Conservation (phyloP, 1,284 basidiomycete species). For the Marasmius oreades region DNA sequence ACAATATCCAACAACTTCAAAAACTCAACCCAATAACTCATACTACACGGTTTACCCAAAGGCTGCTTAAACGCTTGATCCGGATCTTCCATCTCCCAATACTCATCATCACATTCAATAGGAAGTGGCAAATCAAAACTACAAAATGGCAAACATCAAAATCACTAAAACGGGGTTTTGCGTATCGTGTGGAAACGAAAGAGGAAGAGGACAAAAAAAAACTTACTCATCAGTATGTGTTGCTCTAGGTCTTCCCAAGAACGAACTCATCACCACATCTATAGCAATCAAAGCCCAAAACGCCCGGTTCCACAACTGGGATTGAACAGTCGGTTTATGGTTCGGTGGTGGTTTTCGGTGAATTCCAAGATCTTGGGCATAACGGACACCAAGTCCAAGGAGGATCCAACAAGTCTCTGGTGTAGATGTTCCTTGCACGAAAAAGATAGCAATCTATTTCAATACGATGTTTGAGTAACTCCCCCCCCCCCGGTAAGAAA, state of each 20-base stretch:
- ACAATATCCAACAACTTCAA: constrained; percentile 13
- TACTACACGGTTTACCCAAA: not conserved
- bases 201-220: not conserved
- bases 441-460: constrained; percentile 9
- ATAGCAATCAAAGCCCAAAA: constrained; percentile 13
- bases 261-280: constrained; percentile 10
- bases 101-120: constrained; percentile 40
- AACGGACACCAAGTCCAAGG: constrained; percentile 10
- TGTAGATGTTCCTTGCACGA: constrained; percentile 6
- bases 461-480: no score
- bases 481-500: no score
- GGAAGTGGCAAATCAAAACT: constrained; percentile 14
- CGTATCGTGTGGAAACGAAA: no score
- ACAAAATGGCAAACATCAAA: no score
- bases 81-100: constrained; percentile 5
- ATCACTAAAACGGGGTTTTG: no score
- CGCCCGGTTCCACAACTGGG: constrained; percentile 14
- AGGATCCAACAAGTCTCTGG: constrained; percentile 8
- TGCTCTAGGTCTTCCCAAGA: constrained; percentile 11
- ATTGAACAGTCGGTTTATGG: constrained; percentile 7
- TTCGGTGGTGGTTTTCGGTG: constrained; percentile 6
- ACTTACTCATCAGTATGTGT: constrained; percentile 13
- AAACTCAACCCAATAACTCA: constrained; percentile 6
- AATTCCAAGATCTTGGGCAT: constrained; percentile 12
- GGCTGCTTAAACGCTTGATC: constrained; percentile 7